Evolutionary conservation across 1,139 yeast species (phyloP), one percentile per base, ranked within the genome.

Genomic region (Magnusiomyces ingens): DNA sequence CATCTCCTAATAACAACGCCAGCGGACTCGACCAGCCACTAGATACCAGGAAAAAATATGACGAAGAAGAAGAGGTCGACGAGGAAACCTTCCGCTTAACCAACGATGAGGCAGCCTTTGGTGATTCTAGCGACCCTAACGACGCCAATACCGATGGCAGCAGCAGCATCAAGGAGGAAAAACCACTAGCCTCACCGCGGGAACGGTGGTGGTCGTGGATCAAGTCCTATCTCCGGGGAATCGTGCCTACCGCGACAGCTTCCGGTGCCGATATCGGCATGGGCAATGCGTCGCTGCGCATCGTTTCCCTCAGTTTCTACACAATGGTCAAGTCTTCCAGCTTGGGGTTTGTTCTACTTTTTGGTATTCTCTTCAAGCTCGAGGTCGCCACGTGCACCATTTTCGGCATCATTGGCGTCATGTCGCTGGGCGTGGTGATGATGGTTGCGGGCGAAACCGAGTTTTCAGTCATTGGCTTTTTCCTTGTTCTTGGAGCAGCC

Each of bases 231-330:
- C 43, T 66, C 5, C 71, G 72, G 44, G 82, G 79, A 54, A 82
- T 90, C 48, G 66, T 88, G 1, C 97, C 97, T 0, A 90, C 98
- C 65, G 86, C 96, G 0, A 57, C 87, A 15, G 94, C 96, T 0
- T 82, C 93, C 1, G 89, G 95, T 2, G 94, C 95, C 13, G 99
- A 93, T 69, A 90, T 93, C 61, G 99, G 99, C 2, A 76, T 90
- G 60, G 93, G 96, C 37, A 93, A 93, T 67, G 81, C 85, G 37
- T 85, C 96, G 38, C 79, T 91, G 62, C 77, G 84, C 59, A 82
- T 79, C 66, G 86, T 93, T 49, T 81, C 96, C 1, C 75, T 93
- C 58, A 82, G 93, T 26, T 79, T 91, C 52, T 93, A 91, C 70
- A 91, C 97, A n/a, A 90, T 88, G 87, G 81, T 90, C 60, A 93